phyloP scores from a whole-genome alignment of 441 rosid genomes.

The Raphanus hybrid region DNA sequence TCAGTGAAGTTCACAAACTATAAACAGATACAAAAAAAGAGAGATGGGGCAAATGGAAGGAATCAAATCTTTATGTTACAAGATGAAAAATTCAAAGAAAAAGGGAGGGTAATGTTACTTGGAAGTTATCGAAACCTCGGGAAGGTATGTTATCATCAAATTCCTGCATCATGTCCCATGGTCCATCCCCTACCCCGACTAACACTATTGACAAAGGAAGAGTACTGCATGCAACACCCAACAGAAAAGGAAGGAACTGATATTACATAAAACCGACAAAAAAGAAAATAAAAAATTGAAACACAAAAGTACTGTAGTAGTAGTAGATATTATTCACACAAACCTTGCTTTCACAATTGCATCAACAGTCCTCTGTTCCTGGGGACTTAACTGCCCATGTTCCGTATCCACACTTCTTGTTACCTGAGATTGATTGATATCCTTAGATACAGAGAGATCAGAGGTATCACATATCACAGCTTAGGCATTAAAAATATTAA shows the following conservation, averaged over 20 bases:
- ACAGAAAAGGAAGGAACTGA: slow-evolving; percentile 28
- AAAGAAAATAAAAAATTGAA: background rate
- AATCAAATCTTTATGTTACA: background rate
- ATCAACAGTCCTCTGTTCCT: slow-evolving; percentile 77
- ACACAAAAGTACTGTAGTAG: background rate
- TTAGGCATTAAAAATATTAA: background rate
- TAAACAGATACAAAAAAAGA: background rate
- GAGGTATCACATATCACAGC: slow-evolving; percentile 1
- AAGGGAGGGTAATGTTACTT: slow-evolving; percentile 43
- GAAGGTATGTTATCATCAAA: slow-evolving; percentile 83
- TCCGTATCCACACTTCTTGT: slow-evolving; percentile 73
- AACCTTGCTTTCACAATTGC: slow-evolving; percentile 83
- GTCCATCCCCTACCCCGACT: slow-evolving; percentile 86
- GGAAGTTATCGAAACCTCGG: slow-evolving; percentile 80
- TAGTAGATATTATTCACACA: slow-evolving; percentile 24
- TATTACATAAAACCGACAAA: background rate
- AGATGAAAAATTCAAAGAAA: background rate
- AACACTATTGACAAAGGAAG: slow-evolving; percentile 74
- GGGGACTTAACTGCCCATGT: slow-evolving; percentile 63
- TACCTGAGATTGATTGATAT: slow-evolving; percentile 49
- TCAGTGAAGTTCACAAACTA: slow-evolving; percentile 83
- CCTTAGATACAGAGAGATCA: background rate
- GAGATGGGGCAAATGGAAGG: background rate
- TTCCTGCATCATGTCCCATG: slow-evolving; percentile 86
- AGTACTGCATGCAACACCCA: slow-evolving; percentile 40